Percentiles rank a stretch among this genome's conserved stretches.
Evolutionary conservation across 169 alveolate species (phyloP).

Genomic region (Plasmodium vivax): DNA sequence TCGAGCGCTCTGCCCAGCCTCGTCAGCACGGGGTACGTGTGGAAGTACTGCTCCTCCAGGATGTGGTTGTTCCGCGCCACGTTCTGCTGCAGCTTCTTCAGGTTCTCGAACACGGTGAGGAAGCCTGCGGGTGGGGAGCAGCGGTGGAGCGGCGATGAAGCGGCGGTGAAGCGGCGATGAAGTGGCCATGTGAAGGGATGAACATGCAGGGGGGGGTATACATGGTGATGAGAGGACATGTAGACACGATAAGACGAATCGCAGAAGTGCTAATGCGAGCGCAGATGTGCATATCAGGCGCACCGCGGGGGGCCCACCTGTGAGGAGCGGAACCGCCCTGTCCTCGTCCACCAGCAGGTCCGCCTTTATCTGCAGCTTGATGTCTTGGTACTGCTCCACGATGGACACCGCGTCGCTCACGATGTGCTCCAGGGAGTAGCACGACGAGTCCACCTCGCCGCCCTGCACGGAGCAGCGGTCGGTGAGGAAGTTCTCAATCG

Average conservation of each 20-base stretch:
- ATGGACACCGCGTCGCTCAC: neutral
- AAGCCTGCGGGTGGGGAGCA: neutral
- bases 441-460: neutral
- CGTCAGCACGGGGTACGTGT: conserved; percentile 24
- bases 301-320: neutral
- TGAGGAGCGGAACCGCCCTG: neutral
- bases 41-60: conserved; percentile 10
- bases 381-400: neutral
- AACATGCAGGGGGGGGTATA: no score
- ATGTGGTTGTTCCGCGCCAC: neutral
- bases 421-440: conserved; percentile 26
- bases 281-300: no score
- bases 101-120: neutral
- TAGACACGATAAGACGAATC: neutral
- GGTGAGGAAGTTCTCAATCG: neutral
- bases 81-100: neutral
- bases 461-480: conserved; percentile 5
- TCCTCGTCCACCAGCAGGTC: neutral
- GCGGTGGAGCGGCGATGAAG: no score
- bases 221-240: neutral
- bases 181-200: no score
- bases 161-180: no score
- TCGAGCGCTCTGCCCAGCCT: neutral
- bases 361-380: neutral
- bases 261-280: neutral